These are phyloP conservation scores for Cladophialophora chaetospira DNA, from an alignment of 2,329 filamentous ascomycete genomes.

Conservation along the genomic window DNA sequence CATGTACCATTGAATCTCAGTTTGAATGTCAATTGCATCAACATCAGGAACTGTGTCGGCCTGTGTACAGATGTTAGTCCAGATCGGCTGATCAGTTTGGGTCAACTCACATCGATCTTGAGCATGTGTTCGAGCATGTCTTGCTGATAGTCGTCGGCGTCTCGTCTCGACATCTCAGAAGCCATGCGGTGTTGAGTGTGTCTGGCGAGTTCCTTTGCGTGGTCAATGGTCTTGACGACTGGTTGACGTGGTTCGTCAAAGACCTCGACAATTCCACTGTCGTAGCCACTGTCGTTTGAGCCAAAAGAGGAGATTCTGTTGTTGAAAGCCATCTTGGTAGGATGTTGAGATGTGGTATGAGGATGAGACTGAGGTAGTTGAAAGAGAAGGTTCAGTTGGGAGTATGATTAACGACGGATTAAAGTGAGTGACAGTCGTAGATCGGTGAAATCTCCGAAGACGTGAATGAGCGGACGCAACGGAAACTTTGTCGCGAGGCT, in stretches of 20 bases:
- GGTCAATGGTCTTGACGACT: constrained; percentile 67
- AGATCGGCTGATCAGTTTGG: constrained; percentile 28
- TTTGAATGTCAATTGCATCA: constrained; percentile 97
- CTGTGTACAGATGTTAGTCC: constrained; percentile 41
- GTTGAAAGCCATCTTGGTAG: constrained; percentile 57
- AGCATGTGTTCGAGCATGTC: constrained; percentile 94
- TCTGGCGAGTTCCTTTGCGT: constrained; percentile 74
- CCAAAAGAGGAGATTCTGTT: constrained; percentile 49
- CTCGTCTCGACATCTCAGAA: constrained; percentile 81
- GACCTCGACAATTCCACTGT: constrained; percentile 66
- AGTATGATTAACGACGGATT: constrained; percentile 24
- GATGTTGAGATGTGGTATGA: neutral
- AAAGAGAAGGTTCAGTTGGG: neutral
- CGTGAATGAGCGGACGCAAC: constrained; percentile 31
- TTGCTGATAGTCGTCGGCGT: constrained; percentile 88
- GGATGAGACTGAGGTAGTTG: constrained; percentile 5
- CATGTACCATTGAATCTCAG: constrained; percentile 99
- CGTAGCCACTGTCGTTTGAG: constrained; percentile 63
- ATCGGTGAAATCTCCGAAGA: constrained; percentile 22
- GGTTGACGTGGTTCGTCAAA: constrained; percentile 51
- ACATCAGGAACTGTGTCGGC: constrained; percentile 91
- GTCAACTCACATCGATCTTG: constrained; percentile 73
- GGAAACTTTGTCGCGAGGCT: constrained; percentile 36
- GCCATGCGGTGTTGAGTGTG: constrained; percentile 85
- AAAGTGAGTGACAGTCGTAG: constrained; percentile 33